Evolutionary conservation across 2,329 filamentous ascomycete species (phyloP).

Genomic region (Neocucurbitaria cava): DNA sequence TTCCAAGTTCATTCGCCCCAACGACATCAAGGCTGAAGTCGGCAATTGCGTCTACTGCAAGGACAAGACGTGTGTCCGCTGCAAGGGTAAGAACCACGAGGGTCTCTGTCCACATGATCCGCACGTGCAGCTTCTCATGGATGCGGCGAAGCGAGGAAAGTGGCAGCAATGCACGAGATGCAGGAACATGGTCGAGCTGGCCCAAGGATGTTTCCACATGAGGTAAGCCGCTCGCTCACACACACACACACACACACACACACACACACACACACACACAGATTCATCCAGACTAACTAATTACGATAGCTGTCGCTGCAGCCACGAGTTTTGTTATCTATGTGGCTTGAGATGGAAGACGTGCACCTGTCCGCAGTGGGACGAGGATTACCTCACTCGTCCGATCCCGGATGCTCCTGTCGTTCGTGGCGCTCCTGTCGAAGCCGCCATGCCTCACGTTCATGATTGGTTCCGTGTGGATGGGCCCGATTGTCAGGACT

Average conservation of each 20-base stretch:
- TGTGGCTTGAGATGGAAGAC: conserved; percentile 24
- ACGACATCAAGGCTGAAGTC: conserved; percentile 12
- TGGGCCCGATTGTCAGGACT: conserved; percentile 3
- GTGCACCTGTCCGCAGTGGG: conserved; percentile 13
- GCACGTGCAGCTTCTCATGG: conserved; percentile 19
- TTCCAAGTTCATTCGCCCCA: conserved; percentile 15
- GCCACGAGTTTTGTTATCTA: conserved; percentile 27
- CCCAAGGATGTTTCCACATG: conserved; percentile 25
- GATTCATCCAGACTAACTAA: too few species aligned
- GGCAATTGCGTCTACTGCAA: conserved; percentile 18
- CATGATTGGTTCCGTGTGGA: background rate
- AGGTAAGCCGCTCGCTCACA: background rate
- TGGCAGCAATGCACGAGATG: conserved; percentile 28
- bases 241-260: background rate
- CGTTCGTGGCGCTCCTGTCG: background rate
- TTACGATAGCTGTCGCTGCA: conserved; percentile 13
- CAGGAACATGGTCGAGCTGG: conserved; percentile 25
- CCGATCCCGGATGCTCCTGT: background rate
- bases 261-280: background rate
- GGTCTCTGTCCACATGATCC: conserved; percentile 22
- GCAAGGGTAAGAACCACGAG: conserved; percentile 15
- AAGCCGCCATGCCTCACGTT: background rate
- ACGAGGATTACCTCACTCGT: conserved; percentile 14
- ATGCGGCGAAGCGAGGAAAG: conserved; percentile 19
- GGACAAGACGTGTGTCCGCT: conserved; percentile 14